Evolutionary conservation across 139 green algal genomes (phyloP).

Genomic region (Picochlorum sp.): DNA sequence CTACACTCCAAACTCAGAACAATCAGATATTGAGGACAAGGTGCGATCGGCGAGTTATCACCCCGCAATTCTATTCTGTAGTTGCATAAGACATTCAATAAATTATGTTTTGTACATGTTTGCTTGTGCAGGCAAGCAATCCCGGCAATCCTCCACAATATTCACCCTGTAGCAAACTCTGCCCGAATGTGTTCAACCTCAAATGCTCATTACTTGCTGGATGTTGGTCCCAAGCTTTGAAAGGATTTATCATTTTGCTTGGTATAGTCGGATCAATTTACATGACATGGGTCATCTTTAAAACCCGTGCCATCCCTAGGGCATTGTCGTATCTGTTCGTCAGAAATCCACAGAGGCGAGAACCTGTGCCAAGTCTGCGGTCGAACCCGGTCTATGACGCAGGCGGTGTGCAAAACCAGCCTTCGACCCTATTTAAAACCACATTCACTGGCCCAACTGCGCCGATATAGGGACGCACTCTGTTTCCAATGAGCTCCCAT

Average conservation of each 20-base stretch:
- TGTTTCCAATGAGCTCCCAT: neutral
- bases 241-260: neutral
- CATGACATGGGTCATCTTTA: no score
- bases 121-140: neutral
- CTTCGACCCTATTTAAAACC: no score
- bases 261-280: neutral
- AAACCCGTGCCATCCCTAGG: no score
- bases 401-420: no score
- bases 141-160: neutral
- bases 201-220: slow-evolving; percentile 27
- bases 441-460: no score
- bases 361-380: no score
- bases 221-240: slow-evolving; percentile 28
- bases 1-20: slow-evolving; percentile 24
- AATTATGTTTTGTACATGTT: slow-evolving; percentile 1
- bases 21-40: slow-evolving; percentile 18
- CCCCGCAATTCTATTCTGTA: neutral
- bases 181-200: slow-evolving; percentile 38
- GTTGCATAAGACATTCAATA: neutral
- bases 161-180: slow-evolving; percentile 18
- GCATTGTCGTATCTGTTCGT: no score
- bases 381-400: no score
- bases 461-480: neutral
- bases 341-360: no score
- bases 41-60: neutral